phyloP scores from a whole-genome alignment of 441 rosid genomes.

The Macaranga tanarius region DNA sequence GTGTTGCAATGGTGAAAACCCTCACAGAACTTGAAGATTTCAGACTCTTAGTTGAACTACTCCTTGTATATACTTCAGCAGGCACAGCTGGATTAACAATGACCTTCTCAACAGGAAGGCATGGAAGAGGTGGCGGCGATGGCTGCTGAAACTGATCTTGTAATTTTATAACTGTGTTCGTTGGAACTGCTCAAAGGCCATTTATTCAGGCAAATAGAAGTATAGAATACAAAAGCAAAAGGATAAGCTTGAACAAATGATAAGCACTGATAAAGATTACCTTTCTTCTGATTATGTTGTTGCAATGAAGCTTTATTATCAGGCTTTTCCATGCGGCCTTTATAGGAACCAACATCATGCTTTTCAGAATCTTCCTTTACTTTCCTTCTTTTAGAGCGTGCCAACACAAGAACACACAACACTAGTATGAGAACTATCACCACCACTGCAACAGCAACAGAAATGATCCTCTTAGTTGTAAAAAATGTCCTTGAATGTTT shows the following conservation, averaged over 20 bases:
- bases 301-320: conserved; percentile 38
- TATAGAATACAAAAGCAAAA: conserved; percentile 10
- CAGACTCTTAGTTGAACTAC: conserved; percentile 38
- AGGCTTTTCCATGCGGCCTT: conserved; percentile 30
- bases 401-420: conserved; percentile 42
- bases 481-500: conserved; percentile 39
- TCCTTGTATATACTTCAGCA: conserved; percentile 27
- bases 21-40: conserved; percentile 41
- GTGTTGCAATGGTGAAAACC: conserved; percentile 68
- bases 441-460: conserved; percentile 44
- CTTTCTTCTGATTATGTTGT: conserved; percentile 40
- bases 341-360: conserved; percentile 27
- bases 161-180: conserved; percentile 37
- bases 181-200: conserved; percentile 40
- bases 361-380: conserved; percentile 27
- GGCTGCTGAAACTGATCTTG: conserved; percentile 44
- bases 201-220: conserved; percentile 17
- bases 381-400: conserved; percentile 44
- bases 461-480: conserved; percentile 39
- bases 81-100: conserved; percentile 32
- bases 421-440: conserved; percentile 40
- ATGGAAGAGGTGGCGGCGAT: conserved; percentile 45
- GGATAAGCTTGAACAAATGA: conserved; percentile 12
- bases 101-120: conserved; percentile 37
- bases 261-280: conserved; percentile 35